Percentiles rank a stretch among this genome's conserved stretches.
Evolutionary conservation across 2,329 filamentous ascomycete species (phyloP).

Genomic region (Fragosphaeria purpurea): DNA sequence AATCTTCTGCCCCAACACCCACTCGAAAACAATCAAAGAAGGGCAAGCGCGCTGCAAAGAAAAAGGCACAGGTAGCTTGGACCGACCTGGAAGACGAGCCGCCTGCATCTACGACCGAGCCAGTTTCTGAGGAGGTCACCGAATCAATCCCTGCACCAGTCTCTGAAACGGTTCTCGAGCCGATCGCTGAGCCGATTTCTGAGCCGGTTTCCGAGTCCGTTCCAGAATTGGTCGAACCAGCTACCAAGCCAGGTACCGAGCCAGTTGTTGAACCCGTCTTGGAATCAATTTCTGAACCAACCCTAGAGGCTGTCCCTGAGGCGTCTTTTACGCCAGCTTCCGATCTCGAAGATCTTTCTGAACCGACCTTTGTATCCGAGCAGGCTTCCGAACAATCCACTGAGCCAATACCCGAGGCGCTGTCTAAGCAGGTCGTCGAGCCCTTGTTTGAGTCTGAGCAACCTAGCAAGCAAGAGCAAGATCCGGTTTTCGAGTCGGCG

Average conservation of each 20-base stretch:
- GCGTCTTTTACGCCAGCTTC: not conserved
- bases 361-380: not conserved
- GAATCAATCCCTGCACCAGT: not conserved
- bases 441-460: too few species aligned
- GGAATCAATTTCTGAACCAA: not conserved
- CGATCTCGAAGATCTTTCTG: not conserved
- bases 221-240: not conserved
- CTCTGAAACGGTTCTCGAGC: not conserved
- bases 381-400: too few species aligned
- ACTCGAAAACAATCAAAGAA: conserved; percentile 3
- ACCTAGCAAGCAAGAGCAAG: too few species aligned
- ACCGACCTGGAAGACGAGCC: not conserved
- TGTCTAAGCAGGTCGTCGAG: too few species aligned
- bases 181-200: not conserved
- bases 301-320: not conserved
- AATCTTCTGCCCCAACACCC: too few species aligned
- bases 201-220: not conserved
- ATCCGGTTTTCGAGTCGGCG: too few species aligned
- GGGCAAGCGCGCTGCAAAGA: conserved; percentile 1
- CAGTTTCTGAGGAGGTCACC: not conserved
- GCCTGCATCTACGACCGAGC: not conserved
- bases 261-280: not conserved
- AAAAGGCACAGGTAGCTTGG: conserved; percentile 1
- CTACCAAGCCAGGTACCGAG: not conserved
- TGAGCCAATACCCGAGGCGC: too few species aligned